Evolutionary conservation across 208 protist species (phyloP), one percentile per base, ranked within the genome.

Genomic region (Crithidia mellificae): DNA sequence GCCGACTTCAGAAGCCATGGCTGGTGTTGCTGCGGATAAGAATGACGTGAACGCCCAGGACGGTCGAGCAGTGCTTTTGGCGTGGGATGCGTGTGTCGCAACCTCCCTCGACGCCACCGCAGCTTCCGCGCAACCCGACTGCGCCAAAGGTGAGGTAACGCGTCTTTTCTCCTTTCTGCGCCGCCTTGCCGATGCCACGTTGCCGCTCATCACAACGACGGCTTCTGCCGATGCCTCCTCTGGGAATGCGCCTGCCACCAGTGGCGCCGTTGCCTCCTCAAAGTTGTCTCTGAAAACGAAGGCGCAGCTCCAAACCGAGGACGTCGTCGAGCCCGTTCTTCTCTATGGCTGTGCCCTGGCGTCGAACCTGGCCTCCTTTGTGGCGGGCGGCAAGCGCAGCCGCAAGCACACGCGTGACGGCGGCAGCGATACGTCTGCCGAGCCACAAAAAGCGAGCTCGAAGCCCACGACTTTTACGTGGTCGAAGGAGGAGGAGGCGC

Each of bases 271-370:
- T 4, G 30, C 55, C 0, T 5, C 65, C 4, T 22, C 27, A 55
- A 50, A n/a, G 22, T 11, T 22, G 14, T 39, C 36, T 32, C 32
- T 32, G 20, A 66, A 34, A 30, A 34, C 24, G 8, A 43, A 70
- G 32, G 41, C 32, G n/a, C 53, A 68, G 53, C 46, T 63, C 12
- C 54, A 50, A 1, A 12, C 47, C 14, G 55, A 68, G 27, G 69
- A 65, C 29, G 17, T 43, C 17, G 24, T 59, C n/a, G 62, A 57
- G 69, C 55, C 54, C 7, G 44, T 64, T 15, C n/a, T 83, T 1
- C 19, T 82, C 14, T 75, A 81, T 59, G 65, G 75, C 24, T 51
- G 41, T 49, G 58, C 77, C 0, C 38, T 88, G 15, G 32, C 74
- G 22, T 70, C 66, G 12, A 85, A 83, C 47, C 49, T 83, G 27